Base-by-base conservation (phyloP, 2,329 filamentous ascomycete genomes). In the Epichloe elymi region DNA sequence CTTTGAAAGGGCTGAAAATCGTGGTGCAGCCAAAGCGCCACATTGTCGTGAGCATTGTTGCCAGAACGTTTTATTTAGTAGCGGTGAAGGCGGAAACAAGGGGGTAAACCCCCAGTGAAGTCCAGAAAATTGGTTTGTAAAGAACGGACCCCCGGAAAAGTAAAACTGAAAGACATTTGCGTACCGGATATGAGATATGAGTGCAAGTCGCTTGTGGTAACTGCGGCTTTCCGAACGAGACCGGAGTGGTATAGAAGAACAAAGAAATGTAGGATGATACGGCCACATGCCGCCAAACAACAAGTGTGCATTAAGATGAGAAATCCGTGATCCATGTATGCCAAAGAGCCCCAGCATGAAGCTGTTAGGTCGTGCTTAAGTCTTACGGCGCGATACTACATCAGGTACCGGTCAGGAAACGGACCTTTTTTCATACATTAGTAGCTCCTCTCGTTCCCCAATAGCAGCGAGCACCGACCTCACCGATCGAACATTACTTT, bases 331-430 rank as follows among this genome's bases (percentile, higher is more conserved):
- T 7, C 15, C 23, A n/a, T 14, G 8, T 30, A 19, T 10, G 11
- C 10, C 17, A 39, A 26, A 40, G n/a, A 17, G 15, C 37, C 15
- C 8, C 14, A 15, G n/a, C n/a, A 30, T 40, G 35, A 20, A 42
- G 23, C 17, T 12, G 17, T 8, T 12, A 43, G 23, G 10, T 30
- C n/a, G 23, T 46, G 23, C n/a, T 46, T 15, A n/a, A 43, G 43
- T 37, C 30, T 46, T 14, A 10, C n/a, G 15, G 20, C 17, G 40
- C 46, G 35, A 35, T 41, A n/a, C 41, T 19, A 33, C 40, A 49
- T 33, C 39, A 40, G 17, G 49, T 43, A 45, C 46, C 46, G 40
- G 46, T 52, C 35, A 49, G 36, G 41, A 45, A 51, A 45, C 19
- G 17, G 26, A 35, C 19, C 15, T 40, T 30, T 20, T 14, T 30